These are phyloP conservation scores for Gomphus bonarii DNA, from an alignment of 1,284 basidiomycete species.

Conservation along the genomic window DNA sequence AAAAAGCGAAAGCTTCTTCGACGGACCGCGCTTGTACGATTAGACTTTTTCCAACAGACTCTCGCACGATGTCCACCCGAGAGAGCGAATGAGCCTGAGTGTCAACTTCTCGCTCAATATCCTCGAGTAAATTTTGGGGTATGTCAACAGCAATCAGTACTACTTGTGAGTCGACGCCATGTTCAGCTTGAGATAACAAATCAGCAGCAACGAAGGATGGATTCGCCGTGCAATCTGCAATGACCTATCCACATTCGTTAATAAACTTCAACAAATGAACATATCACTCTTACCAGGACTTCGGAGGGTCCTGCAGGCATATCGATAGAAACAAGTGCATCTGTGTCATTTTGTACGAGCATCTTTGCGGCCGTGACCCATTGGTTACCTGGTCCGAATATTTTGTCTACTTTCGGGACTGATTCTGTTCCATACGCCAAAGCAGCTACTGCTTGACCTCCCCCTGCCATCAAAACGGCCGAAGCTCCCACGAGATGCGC, in stretches of 20 bases:
- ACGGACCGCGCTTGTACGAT: constrained; percentile 68
- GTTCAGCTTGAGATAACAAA: constrained; percentile 94
- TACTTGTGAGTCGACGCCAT: constrained; percentile 97
- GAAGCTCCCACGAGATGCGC: constrained; percentile 83
- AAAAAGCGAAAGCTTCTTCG: constrained; percentile 78
- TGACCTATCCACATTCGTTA: constrained; percentile 47
- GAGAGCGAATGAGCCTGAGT: constrained; percentile 79
- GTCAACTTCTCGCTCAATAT: constrained; percentile 84
- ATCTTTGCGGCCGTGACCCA: constrained; percentile 99
- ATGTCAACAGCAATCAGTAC: constrained; percentile 82
- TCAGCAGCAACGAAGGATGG: constrained; percentile 94
- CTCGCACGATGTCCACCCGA: constrained; percentile 82
- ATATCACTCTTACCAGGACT: constrained; percentile 54
- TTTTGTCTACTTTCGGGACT: constrained; percentile 99
- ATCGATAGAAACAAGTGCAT: constrained; percentile 93
- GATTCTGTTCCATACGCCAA: constrained; percentile 94
- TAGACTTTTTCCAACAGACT: constrained; percentile 87
- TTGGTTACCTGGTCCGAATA: constrained; percentile 98
- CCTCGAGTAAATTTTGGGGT: constrained; percentile 46
- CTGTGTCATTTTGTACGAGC: constrained; percentile 98
- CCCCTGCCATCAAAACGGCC: constrained; percentile 86
- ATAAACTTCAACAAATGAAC: neutral
- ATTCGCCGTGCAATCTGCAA: constrained; percentile 81
- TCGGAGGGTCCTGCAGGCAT: constrained; percentile 99
- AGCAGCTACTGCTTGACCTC: constrained; percentile 95